phyloP scores from a whole-genome alignment of 2,329 filamentous ascomycete genomes.

The Rutstroemia sydowiana region DNA sequence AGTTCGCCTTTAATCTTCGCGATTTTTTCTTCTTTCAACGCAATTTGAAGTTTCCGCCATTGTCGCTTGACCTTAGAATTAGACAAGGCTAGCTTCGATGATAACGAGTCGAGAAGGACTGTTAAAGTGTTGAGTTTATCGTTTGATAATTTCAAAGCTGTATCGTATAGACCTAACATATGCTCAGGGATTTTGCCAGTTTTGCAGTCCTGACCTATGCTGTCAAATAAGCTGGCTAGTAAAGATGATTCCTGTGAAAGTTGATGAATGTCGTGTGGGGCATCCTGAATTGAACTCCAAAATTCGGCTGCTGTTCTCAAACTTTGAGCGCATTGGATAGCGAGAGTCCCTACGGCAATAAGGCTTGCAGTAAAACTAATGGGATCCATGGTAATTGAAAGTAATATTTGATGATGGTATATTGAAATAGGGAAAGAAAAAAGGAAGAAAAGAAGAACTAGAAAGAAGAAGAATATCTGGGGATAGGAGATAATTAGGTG shows the following conservation, averaged over 20 bases:
- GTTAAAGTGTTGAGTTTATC: conserved; percentile 7
- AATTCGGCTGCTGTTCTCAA: conserved; percentile 10
- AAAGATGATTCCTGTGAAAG: conserved; percentile 8
- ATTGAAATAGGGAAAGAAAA: not conserved
- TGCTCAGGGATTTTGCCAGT: not conserved
- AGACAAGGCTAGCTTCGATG: not conserved
- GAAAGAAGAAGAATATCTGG: no score
- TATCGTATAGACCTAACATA: not conserved
- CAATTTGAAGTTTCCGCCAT: conserved; percentile 7
- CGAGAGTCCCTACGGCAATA: conserved; percentile 11
- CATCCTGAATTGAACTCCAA: conserved; percentile 13
- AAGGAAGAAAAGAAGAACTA: not conserved
- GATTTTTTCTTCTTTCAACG: conserved; percentile 10
- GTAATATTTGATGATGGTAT: not conserved
- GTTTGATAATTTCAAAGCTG: conserved; percentile 2
- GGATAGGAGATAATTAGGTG: no score
- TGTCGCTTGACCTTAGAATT: conserved; percentile 1
- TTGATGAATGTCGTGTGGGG: conserved; percentile 10
- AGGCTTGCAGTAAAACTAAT: conserved; percentile 10
- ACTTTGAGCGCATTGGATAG: conserved; percentile 8
- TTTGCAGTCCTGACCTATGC: conserved; percentile 1
- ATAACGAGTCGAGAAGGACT: not conserved
- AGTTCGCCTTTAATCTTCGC: conserved; percentile 5
- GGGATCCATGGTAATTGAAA: not conserved
- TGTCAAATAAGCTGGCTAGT: conserved; percentile 6